These are phyloP conservation scores for Aspergillus proliferans DNA, from an alignment of 2,329 filamentous ascomycete species.

Conservation along the genomic window DNA sequence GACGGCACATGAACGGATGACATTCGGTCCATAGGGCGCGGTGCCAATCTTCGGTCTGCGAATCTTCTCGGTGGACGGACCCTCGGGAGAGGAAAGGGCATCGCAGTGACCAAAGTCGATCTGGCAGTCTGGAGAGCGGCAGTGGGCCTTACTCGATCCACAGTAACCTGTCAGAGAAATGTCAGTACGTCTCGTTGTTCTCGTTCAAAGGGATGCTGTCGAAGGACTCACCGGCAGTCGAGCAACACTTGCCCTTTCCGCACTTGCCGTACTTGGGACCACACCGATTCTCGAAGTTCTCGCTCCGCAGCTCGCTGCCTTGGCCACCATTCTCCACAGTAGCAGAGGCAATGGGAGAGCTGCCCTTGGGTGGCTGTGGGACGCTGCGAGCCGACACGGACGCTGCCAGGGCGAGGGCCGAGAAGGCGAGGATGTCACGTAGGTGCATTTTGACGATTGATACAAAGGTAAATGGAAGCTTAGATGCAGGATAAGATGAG, in stretches of 20 bases:
- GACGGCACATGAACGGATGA: constrained; percentile 37
- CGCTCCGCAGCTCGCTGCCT: constrained; percentile 6
- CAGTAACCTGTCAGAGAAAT: constrained; percentile 28
- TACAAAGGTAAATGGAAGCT: constrained; percentile 7
- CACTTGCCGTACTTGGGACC: constrained; percentile 31
- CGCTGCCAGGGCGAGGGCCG: constrained; percentile 8
- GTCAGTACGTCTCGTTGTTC: constrained; percentile 1
- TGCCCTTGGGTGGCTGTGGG: neutral
- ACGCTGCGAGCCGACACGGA: constrained; percentile 8
- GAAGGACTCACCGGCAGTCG: constrained; percentile 26
- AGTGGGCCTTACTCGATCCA: constrained; percentile 31
- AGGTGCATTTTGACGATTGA: constrained; percentile 17
- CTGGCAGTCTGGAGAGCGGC: constrained; percentile 36
- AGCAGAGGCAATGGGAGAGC: neutral
- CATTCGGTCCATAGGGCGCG: constrained; percentile 30
- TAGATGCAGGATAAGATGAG: constrained; percentile 18
- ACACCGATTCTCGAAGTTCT: constrained; percentile 24
- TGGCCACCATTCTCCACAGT: neutral
- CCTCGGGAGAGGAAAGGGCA: constrained; percentile 27
- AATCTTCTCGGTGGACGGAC: constrained; percentile 29
- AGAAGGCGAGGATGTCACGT: constrained; percentile 8
- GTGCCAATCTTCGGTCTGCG: constrained; percentile 30
- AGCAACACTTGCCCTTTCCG: constrained; percentile 32
- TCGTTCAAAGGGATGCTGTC: neutral
- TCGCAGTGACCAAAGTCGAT: constrained; percentile 36